phyloP scores from a whole-genome alignment of 2,329 filamentous ascomycete species.

The Fusarium continuum region DNA sequence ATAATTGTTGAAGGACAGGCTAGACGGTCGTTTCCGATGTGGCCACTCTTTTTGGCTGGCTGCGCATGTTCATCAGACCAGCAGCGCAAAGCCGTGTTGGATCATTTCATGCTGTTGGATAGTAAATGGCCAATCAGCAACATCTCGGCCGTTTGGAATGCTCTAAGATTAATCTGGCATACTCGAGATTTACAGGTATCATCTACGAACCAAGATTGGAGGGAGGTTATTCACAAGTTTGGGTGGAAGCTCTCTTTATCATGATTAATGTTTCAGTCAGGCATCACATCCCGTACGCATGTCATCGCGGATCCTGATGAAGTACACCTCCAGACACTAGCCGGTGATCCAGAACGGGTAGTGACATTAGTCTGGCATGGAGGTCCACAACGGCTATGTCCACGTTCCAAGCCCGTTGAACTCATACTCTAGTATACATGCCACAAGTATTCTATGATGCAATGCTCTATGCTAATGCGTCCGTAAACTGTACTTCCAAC shows the following conservation, averaged over 20 bases:
- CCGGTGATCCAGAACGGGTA: too few relatives aligned
- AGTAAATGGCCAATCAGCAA: constrained; percentile 40
- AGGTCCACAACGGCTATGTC: too few relatives aligned
- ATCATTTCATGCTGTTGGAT: constrained; percentile 33
- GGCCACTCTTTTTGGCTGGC: constrained; percentile 40
- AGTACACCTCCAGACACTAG: too few relatives aligned
- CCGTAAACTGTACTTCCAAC: constrained; percentile 26
- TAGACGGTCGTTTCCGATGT: constrained; percentile 39
- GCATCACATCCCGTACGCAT: too few relatives aligned
- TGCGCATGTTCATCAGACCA: constrained; percentile 36
- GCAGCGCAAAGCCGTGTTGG: constrained; percentile 35
- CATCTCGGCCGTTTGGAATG: constrained; percentile 38
- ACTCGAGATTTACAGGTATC: constrained; percentile 24
- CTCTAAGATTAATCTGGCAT: constrained; percentile 37
- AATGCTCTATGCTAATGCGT: constrained; percentile 11
- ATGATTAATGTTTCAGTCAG: neutral
- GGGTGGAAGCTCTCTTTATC: constrained; percentile 37
- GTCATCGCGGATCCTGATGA: too few relatives aligned
- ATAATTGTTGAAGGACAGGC: constrained; percentile 36
- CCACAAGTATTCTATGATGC: neutral
- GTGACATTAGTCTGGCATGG: too few relatives aligned
- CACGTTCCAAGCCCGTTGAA: too few relatives aligned
- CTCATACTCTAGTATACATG: too few relatives aligned
- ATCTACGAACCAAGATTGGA: constrained; percentile 35
- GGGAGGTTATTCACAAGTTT: constrained; percentile 38